These are phyloP conservation scores for Parafenestella ontariensis DNA, from an alignment of 2,329 filamentous ascomycete genomes.

Conservation along the genomic window DNA sequence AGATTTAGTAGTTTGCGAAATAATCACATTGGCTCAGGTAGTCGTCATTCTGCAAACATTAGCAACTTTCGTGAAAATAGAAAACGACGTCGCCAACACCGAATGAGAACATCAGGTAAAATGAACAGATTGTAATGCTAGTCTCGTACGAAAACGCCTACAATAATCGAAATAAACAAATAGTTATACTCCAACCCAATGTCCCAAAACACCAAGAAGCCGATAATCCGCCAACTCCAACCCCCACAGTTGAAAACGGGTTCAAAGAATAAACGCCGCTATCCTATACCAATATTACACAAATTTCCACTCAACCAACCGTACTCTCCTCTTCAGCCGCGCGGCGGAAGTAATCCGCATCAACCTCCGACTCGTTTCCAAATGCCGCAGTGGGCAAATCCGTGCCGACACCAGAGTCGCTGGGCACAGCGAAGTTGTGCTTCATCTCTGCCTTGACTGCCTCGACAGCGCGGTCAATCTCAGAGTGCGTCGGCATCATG, in stretches of 20 bases:
- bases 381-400: constrained; percentile 45
- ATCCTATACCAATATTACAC: not conserved
- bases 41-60: too few species aligned
- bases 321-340: constrained; percentile 47
- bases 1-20: too few species aligned
- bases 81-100: too few species aligned
- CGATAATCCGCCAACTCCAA: not conserved
- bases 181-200: not conserved
- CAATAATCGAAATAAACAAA: not conserved
- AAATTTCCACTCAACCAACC: constrained; percentile 30
- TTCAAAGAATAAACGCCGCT: not conserved
- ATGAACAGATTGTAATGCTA: too few species aligned
- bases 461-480: constrained; percentile 40
- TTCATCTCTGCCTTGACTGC: constrained; percentile 41
- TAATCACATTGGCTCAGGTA: too few species aligned
- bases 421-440: constrained; percentile 32
- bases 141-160: too few species aligned
- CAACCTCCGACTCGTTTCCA: constrained; percentile 25
- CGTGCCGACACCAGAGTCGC: constrained; percentile 48
- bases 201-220: not conserved
- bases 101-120: too few species aligned
- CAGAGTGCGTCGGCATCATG: constrained; percentile 41
- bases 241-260: not conserved
- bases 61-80: too few species aligned
- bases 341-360: constrained; percentile 47